Percentiles rank a stretch among this genome's conserved stretches.
Conservation (phyloP, 2,329 filamentous ascomycete species). For the Exophiala dermatitidis region DNA sequence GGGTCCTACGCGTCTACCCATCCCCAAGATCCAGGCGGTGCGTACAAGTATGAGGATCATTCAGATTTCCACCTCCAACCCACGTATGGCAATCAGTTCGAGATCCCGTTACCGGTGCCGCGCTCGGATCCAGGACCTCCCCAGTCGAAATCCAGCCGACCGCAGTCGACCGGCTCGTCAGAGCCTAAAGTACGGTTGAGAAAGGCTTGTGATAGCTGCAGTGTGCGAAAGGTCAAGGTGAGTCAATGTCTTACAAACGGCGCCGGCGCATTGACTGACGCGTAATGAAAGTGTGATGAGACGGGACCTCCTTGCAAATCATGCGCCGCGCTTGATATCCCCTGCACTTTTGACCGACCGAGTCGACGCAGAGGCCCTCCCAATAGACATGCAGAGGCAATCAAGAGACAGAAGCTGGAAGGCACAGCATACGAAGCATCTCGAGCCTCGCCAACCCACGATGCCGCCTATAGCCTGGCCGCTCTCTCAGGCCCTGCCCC, state of each 20-base stretch:
- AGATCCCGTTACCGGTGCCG: conserved; percentile 12
- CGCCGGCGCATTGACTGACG: conserved; percentile 5
- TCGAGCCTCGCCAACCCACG: conserved; percentile 40
- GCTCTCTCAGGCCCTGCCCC: conserved; percentile 42
- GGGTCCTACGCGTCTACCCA: conserved; percentile 14
- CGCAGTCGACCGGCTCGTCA: conserved; percentile 12
- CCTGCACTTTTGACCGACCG: conserved; percentile 59
- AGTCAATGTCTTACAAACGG: conserved; percentile 11
- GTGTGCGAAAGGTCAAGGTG: conserved; percentile 49
- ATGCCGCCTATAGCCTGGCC: conserved; percentile 48
- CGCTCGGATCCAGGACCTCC: conserved; percentile 10
- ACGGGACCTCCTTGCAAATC: conserved; percentile 59
- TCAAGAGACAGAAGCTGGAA: conserved; percentile 54
- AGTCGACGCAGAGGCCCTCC: conserved; percentile 58
- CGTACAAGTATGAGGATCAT: conserved; percentile 22
- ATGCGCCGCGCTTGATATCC: conserved; percentile 58
- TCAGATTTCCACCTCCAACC: conserved; percentile 18
- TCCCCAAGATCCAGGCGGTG: conserved; percentile 14
- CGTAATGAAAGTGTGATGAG: conserved; percentile 51
- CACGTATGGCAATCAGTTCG: conserved; percentile 20
- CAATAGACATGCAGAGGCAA: conserved; percentile 59
- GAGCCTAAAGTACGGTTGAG: conserved; percentile 38
- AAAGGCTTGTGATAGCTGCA: conserved; percentile 49
- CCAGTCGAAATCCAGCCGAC: conserved; percentile 7
- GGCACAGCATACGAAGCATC: conserved; percentile 18